Base-by-base conservation (phyloP, 2,329 filamentous ascomycete genomes). In the Alternaria sp. region DNA sequence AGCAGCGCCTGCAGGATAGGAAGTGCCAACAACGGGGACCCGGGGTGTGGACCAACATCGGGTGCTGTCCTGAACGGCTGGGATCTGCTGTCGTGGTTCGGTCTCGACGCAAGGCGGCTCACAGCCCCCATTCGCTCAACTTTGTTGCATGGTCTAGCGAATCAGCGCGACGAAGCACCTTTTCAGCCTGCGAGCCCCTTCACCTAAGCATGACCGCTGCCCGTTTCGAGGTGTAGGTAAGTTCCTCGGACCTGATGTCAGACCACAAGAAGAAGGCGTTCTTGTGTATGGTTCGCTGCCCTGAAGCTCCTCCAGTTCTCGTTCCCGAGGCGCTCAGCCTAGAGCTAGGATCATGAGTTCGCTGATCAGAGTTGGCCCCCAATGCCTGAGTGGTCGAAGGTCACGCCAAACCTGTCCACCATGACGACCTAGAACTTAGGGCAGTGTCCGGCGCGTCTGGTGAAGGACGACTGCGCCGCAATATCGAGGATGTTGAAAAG, bases 321-420 rank as follows among this genome's bases (percentile, higher is more conserved):
- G 58, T 57, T 58, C 56, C 56, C 62, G 33, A 55, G 49, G 44
- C 50, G 49, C 57, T 63, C 60, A 63, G 41, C 55, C 49, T 41
- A 50, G 45, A 65, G 65, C 65, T 66, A 59, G 63, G 65, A 61
- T 63, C 65, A 68, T 45, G 49, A 57, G 65, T 68, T 68, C 57
- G 58, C 46, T 53, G 58, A 61, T 57, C 61, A 57, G 37, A 57
- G 53, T 46, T 44, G 61, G 53, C 41, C 41, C 58, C 28, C 21
- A 49, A 45, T 15, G 41, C 47, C 25, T 64, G 58, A 64, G 53
- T 64, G 61, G 58, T 58, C 41, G 8, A 23, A 28, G 26, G 26
- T 57, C 30, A 33, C 51, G 37, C n/a, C 25, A 28, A 21, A 30
- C 12, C 18, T 12, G 20, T 28, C 46, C 45, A n/a, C 12, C 18